phyloP scores from a whole-genome alignment of 495 filamentous ascomycete species.

The Penicillium simplicissimum region DNA sequence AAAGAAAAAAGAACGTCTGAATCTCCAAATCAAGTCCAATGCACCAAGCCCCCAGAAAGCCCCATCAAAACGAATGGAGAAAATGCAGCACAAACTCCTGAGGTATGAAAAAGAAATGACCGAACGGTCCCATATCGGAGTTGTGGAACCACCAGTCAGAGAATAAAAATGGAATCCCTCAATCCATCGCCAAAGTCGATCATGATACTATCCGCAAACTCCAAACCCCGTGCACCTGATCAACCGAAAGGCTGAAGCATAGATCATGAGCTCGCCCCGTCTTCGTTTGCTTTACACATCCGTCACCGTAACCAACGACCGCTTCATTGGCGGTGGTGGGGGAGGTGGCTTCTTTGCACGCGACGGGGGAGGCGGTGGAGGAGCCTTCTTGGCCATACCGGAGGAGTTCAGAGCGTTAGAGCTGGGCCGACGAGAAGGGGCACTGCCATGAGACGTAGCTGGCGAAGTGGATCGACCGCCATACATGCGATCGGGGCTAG shows the following conservation, averaged over 20 bases:
- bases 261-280: not conserved
- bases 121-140: not conserved
- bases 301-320: conserved; percentile 37
- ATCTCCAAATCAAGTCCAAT: not conserved
- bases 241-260: conserved; percentile 5
- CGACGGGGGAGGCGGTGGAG: conserved; percentile 81
- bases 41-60: not conserved
- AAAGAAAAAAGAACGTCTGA: not conserved
- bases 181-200: conserved; percentile 1
- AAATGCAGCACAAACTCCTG: not conserved
- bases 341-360: conserved; percentile 77
- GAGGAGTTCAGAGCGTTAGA: conserved; percentile 46
- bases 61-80: not conserved
- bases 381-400: conserved; percentile 61
- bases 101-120: conserved; percentile 1
- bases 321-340: conserved; percentile 52
- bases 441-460: conserved; percentile 61
- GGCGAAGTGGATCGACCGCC: conserved; percentile 59
- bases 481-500: conserved; percentile 59
- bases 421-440: conserved; percentile 57
- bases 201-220: conserved; percentile 12
- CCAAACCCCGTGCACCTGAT: conserved; percentile 15
- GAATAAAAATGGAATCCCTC: conserved; percentile 8
- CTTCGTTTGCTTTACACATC: conserved; percentile 22
- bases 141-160: not conserved